Evolutionary conservation across 2,329 filamentous ascomycete species (phyloP).

Genomic region (Penicillium sp.): DNA sequence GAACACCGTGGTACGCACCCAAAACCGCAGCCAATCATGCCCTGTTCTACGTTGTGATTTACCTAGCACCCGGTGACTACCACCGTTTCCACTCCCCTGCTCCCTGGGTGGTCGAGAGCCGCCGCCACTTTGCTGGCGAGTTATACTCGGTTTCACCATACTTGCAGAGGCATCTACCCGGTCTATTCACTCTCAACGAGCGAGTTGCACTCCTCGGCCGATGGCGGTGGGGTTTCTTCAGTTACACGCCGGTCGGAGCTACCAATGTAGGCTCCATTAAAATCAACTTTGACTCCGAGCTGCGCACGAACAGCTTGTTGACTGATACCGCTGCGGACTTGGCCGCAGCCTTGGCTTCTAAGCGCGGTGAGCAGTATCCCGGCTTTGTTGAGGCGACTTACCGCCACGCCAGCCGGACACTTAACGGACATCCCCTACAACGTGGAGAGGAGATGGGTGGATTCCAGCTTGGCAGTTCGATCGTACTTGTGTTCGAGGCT

Average conservation of each 20-base stretch:
- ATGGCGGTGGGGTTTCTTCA: constrained; percentile 98
- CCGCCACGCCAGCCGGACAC: constrained; percentile 68
- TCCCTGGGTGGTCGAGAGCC: constrained; percentile 89
- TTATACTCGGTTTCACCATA: constrained; percentile 94
- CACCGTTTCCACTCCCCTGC: constrained; percentile 96
- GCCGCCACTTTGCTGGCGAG: constrained; percentile 97
- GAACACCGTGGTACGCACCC: constrained; percentile 67
- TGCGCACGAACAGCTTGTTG: constrained; percentile 85
- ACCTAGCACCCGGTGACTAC: constrained; percentile 95
- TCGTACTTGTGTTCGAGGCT: constrained; percentile 95
- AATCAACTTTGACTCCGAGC: constrained; percentile 92
- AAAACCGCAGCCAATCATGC: constrained; percentile 62
- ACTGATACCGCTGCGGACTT: constrained; percentile 90
- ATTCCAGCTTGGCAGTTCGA: constrained; percentile 90
- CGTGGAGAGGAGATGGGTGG: constrained; percentile 97
- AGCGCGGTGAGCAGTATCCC: constrained; percentile 76
- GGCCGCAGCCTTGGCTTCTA: constrained; percentile 75
- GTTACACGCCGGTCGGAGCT: constrained; percentile 89
- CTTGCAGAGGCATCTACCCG: constrained; percentile 85
- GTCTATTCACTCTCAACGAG: constrained; percentile 95
- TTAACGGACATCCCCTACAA: constrained; percentile 79
- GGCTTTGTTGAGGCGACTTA: constrained; percentile 94
- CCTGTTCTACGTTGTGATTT: constrained; percentile 92
- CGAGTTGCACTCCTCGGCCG: constrained; percentile 88
- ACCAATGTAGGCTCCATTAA: constrained; percentile 97